These are phyloP conservation scores for Chlorophyllum brunneum DNA, from an alignment of 768 basidiomycete genomes.

Conservation along the genomic window DNA sequence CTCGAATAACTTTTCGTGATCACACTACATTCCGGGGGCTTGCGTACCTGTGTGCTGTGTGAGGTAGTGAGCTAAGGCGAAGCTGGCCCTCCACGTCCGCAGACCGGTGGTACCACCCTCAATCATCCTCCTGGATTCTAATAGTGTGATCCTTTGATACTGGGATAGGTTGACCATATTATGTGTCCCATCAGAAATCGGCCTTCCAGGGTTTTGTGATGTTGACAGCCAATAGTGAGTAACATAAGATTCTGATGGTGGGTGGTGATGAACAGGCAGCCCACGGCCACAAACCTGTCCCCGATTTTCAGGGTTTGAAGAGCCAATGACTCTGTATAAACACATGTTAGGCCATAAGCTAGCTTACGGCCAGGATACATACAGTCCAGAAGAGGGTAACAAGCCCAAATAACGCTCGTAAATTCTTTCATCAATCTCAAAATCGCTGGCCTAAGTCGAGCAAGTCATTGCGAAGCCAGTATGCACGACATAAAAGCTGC, in stretches of 20 bases:
- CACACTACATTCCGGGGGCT: not conserved
- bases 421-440: conserved; percentile 61
- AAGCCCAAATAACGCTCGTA: conserved; percentile 60
- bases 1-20: conserved; percentile 17
- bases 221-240: conserved; percentile 60
- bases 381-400: conserved; percentile 34
- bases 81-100: conserved; percentile 75
- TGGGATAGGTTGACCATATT: conserved; percentile 18
- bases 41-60: conserved; percentile 48
- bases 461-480: not conserved
- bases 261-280: conserved; percentile 22
- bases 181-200: not conserved
- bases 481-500: not conserved
- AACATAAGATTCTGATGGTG: conserved; percentile 54
- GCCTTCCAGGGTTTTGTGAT: not conserved
- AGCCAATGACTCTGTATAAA: conserved; percentile 18
- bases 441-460: conserved; percentile 34
- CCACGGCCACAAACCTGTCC: conserved; percentile 23
- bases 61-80: conserved; percentile 60
- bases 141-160: conserved; percentile 49
- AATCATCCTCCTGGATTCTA: conserved; percentile 71
- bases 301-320: conserved; percentile 18
- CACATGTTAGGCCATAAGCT: conserved; percentile 4
- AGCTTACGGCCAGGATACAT: conserved; percentile 14
- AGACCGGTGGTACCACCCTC: conserved; percentile 78